Evolutionary conservation across 1,284 basidiomycete species (phyloP).

Genomic region (Cystobasidium pallidum): DNA sequence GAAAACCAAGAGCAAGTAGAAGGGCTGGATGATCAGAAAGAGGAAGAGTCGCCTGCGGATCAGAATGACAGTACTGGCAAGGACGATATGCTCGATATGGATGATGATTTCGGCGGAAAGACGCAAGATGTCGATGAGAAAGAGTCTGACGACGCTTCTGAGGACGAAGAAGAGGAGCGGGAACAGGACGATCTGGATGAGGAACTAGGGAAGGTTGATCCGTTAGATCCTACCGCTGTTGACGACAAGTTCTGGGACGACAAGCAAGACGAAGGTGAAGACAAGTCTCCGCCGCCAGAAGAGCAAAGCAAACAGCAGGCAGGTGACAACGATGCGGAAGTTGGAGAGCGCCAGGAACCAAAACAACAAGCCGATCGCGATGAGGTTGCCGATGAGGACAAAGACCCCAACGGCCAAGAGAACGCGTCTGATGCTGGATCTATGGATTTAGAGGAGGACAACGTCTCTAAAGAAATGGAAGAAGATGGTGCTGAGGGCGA

Average conservation of each 20-base stretch:
- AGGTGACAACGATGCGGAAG: slow-evolving; percentile 57
- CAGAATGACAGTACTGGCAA: slow-evolving; percentile 64
- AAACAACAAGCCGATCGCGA: slow-evolving; percentile 55
- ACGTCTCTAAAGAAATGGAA: slow-evolving; percentile 19
- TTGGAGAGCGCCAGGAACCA: slow-evolving; percentile 57
- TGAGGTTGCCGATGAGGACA: slow-evolving; percentile 52
- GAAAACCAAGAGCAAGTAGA: slow-evolving; percentile 96
- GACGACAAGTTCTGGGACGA: slow-evolving; percentile 96
- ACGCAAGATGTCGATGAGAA: slow-evolving; percentile 56
- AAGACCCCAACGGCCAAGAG: background rate
- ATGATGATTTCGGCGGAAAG: slow-evolving; percentile 60
- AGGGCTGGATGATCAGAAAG: slow-evolving; percentile 78
- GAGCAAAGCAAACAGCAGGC: slow-evolving; percentile 55
- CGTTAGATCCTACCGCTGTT: slow-evolving; percentile 79
- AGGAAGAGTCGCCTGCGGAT: slow-evolving; percentile 62
- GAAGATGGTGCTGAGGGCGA: slow-evolving; percentile 54
- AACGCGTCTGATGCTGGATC: background rate
- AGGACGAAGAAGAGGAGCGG: slow-evolving; percentile 63
- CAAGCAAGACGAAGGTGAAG: slow-evolving; percentile 60
- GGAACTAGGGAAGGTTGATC: slow-evolving; percentile 80
- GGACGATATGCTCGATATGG: slow-evolving; percentile 66
- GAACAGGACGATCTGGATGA: slow-evolving; percentile 73
- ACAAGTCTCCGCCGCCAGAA: slow-evolving; percentile 54
- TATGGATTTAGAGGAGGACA: background rate
- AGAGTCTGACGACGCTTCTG: slow-evolving; percentile 64